Evolutionary conservation across 2,329 filamentous ascomycete species (phyloP).

Genomic region (Talaromyces atroroseus): DNA sequence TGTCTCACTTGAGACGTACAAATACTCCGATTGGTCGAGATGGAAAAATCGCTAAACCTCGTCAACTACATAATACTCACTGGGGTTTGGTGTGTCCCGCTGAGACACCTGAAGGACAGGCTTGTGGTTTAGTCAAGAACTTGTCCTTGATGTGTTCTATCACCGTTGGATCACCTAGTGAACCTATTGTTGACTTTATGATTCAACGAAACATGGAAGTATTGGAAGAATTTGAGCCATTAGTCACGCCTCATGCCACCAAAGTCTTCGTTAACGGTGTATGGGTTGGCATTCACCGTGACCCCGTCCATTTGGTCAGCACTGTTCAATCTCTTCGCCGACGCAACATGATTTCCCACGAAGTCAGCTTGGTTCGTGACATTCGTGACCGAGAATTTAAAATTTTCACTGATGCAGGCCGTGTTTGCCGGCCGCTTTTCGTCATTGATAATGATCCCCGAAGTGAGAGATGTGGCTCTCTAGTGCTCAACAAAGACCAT

Average conservation of each 20-base stretch:
- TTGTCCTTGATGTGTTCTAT: conserved; percentile 97
- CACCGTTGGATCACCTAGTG: conserved; percentile 85
- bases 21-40: conserved; percentile 97
- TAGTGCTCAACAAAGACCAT: conserved; percentile 81
- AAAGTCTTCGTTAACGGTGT: conserved; percentile 98
- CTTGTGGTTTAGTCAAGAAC: conserved; percentile 97
- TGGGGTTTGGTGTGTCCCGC: conserved; percentile 97
- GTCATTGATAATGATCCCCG: conserved; percentile 82
- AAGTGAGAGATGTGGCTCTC: conserved; percentile 66
- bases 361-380: conserved; percentile 91
- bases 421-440: conserved; percentile 89
- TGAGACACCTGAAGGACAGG: conserved; percentile 96
- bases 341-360: conserved; percentile 76
- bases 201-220: conserved; percentile 93
- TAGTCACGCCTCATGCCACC: conserved; percentile 81
- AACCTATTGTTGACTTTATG: conserved; percentile 93
- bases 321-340: conserved; percentile 73
- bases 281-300: conserved; percentile 93
- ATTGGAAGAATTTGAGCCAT: conserved; percentile 86
- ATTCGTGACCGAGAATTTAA: conserved; percentile 98
- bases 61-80: conserved; percentile 96
- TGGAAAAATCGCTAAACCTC: conserved; percentile 95
- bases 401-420: conserved; percentile 93
- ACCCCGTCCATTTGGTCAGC: conserved; percentile 77
- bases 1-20: conserved; percentile 93